These are phyloP conservation scores for Botrytis elliptica DNA, from an alignment of 2,329 filamentous ascomycete species.

Conservation along the genomic window DNA sequence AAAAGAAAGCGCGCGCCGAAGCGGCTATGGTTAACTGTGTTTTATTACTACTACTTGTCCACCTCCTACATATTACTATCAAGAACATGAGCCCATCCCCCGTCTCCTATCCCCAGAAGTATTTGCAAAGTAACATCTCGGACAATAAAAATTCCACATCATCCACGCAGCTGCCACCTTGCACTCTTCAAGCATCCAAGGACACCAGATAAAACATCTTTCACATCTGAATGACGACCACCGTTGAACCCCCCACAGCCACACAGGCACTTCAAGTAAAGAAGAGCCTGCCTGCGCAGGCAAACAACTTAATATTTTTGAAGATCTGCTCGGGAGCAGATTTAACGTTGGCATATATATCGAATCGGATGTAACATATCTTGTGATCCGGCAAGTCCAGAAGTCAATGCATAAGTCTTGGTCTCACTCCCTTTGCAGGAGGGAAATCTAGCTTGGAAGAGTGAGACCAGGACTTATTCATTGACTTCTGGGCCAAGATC, in stretches of 20 bases:
- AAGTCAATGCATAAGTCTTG: not conserved
- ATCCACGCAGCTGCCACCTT: not conserved
- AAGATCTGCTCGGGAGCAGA: not conserved
- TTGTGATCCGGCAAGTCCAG: not conserved
- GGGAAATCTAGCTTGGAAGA: slow-evolving; percentile 93
- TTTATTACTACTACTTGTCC: not conserved
- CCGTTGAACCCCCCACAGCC: not conserved
- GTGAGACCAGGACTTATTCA: slow-evolving; percentile 92
- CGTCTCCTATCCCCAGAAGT: not conserved
- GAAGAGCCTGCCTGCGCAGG: not conserved
- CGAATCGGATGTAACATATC: not conserved
- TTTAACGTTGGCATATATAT: not conserved
- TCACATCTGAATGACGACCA: not conserved
- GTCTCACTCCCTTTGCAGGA: slow-evolving; percentile 74
- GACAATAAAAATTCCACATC: no score
- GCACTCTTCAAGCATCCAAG: not conserved
- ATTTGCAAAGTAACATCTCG: not conserved
- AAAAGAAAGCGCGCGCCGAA: no score
- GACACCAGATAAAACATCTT: not conserved
- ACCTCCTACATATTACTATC: not conserved
- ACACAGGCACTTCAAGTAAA: not conserved
- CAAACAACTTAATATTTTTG: not conserved
- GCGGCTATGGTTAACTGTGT: not conserved
- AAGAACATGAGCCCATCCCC: not conserved
- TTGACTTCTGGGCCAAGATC: slow-evolving; percentile 97